A percentile compares a stretch with the other conserved stretches of the same genome.
These are phyloP conservation scores for Penicillium argentinense DNA, from an alignment of 495 filamentous ascomycete species.

Conservation along the genomic window DNA sequence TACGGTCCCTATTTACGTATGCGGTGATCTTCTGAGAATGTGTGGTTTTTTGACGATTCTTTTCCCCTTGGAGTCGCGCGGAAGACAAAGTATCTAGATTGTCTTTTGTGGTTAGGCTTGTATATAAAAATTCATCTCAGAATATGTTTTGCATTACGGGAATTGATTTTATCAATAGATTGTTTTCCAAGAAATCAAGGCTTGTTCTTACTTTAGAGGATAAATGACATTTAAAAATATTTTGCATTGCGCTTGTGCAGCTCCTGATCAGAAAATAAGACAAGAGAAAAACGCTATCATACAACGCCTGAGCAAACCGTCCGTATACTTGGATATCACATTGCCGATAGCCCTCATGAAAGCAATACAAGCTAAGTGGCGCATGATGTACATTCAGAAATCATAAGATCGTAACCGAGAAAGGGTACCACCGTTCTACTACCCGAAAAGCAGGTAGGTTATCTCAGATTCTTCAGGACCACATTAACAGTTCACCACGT, in stretches of 20 bases:
- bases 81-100: slow-evolving; percentile 13
- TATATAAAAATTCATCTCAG: neutral
- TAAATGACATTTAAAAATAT: neutral
- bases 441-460: no score
- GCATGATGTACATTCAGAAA: neutral
- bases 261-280: neutral
- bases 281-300: no score
- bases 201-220: no score
- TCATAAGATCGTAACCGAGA: slow-evolving; percentile 1
- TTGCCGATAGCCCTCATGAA: no score
- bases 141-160: neutral
- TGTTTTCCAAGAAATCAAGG: no score
- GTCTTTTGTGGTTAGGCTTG: no score
- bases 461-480: no score
- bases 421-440: no score
- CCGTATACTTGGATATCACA: no score
- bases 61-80: slow-evolving; percentile 36
- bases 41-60: slow-evolving; percentile 34
- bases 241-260: neutral
- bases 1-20: slow-evolving; percentile 40
- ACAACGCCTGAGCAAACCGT: no score
- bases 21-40: slow-evolving; percentile 34
- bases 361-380: neutral
- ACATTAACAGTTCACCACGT: no score
- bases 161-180: no score